phyloP scores from a whole-genome alignment of 768 basidiomycete species.

The Leccinum disarticulatum region DNA sequence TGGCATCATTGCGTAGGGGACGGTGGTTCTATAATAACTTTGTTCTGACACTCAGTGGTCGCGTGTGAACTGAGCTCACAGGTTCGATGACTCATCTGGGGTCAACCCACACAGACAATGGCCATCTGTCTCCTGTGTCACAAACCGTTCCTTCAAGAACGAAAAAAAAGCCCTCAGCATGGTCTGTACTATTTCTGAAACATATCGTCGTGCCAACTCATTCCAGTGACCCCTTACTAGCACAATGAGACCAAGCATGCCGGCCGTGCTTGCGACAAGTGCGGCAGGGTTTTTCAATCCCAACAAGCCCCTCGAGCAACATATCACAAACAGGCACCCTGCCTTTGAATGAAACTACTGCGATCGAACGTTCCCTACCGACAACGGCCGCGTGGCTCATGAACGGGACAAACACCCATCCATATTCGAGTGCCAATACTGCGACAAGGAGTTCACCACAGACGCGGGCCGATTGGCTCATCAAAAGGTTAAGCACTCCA shows the following conservation, averaged over 20 bases:
- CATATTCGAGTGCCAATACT: conserved; percentile 14
- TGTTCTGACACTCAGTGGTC: too few relatives aligned
- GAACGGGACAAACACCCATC: conserved; percentile 9
- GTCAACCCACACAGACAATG: conserved; percentile 13
- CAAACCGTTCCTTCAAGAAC: conserved; percentile 19
- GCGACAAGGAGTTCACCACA: conserved; percentile 11
- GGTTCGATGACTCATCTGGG: too few relatives aligned
- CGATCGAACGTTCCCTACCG: conserved; percentile 7
- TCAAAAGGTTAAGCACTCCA: conserved; percentile 10
- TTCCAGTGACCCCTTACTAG: conserved; percentile 1
- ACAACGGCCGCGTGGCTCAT: conserved; percentile 10
- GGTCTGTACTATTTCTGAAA: conserved; percentile 15
- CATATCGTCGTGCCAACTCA: neutral
- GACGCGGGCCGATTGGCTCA: conserved; percentile 10
- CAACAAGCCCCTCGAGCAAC: conserved; percentile 17
- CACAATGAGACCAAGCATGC: conserved; percentile 16
- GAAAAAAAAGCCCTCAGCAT: neutral
- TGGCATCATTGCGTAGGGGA: too few relatives aligned
- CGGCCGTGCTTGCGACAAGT: conserved; percentile 6
- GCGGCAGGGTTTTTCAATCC: conserved; percentile 5
- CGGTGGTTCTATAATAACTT: too few relatives aligned
- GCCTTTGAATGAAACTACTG: conserved; percentile 21
- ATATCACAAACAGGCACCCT: conserved; percentile 13
- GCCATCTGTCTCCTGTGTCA: conserved; percentile 17
- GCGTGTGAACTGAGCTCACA: too few relatives aligned